Evolutionary conservation across 495 filamentous ascomycete genomes (phyloP).

Genomic region (Melanomma pulvis-pyrius): DNA sequence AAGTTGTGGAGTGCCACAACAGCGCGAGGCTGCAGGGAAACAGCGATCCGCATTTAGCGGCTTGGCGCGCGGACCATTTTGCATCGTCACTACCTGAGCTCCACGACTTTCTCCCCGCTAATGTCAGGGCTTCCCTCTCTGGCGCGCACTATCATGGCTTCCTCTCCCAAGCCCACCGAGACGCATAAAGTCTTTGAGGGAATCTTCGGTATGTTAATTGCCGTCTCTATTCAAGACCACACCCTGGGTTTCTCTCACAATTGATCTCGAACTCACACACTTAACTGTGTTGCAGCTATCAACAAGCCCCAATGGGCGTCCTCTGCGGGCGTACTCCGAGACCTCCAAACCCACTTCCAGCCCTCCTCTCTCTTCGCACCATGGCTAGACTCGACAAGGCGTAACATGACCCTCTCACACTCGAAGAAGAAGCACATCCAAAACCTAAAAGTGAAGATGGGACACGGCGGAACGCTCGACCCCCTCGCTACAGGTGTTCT

Average conservation of each 20-base stretch:
- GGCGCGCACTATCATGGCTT: constrained; percentile 28
- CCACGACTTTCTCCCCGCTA: background rate
- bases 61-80: constrained; percentile 8
- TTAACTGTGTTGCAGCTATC: constrained; percentile 62
- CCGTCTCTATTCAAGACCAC: background rate
- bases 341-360: constrained; percentile 79
- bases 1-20: constrained; percentile 6
- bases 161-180: constrained; percentile 18
- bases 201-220: constrained; percentile 28
- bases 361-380: constrained; percentile 76
- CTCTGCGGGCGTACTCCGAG: constrained; percentile 86
- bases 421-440: constrained; percentile 53
- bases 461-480: constrained; percentile 94
- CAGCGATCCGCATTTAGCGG: constrained; percentile 7
- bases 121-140: constrained; percentile 19
- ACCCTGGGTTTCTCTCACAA: background rate
- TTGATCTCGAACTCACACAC: background rate
- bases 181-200: constrained; percentile 31
- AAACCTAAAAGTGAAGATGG: constrained; percentile 80
- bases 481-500: constrained; percentile 92
- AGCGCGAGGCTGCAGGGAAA: background rate
- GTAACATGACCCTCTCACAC: constrained; percentile 58
- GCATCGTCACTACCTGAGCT: background rate
- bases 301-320: constrained; percentile 86
- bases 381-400: constrained; percentile 65